phyloP scores from a whole-genome alignment of 225 moss, liverwort and hornwort genomes.

The Climacium dendroides region DNA sequence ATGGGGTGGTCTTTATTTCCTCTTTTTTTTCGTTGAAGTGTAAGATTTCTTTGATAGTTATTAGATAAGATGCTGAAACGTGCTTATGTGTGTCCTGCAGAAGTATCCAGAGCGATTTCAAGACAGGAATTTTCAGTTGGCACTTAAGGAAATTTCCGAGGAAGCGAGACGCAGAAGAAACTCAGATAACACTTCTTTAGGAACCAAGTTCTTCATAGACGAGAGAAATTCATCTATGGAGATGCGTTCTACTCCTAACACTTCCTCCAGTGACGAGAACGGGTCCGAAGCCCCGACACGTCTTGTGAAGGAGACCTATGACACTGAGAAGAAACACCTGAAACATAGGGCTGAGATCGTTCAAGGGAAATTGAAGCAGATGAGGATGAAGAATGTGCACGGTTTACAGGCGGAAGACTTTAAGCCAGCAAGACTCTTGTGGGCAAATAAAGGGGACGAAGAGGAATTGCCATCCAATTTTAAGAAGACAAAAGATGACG shows the following conservation, averaged over 20 bases:
- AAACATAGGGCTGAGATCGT: slow-evolving; percentile 50
- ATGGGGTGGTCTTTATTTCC: not conserved
- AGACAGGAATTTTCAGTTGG: slow-evolving; percentile 22
- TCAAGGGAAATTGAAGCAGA: slow-evolving; percentile 62
- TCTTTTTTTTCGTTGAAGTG: not conserved
- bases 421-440: not conserved
- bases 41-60: not conserved
- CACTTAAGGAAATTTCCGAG: slow-evolving; percentile 37
- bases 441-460: slow-evolving; percentile 14
- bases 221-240: slow-evolving; percentile 39
- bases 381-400: slow-evolving; percentile 47
- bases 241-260: slow-evolving; percentile 10
- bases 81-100: not conserved
- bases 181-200: slow-evolving; percentile 4
- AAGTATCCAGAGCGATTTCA: slow-evolving; percentile 38
- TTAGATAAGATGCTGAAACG: not conserved
- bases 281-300: not conserved
- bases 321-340: slow-evolving; percentile 25
- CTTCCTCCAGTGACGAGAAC: slow-evolving; percentile 31
- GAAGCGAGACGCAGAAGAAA: slow-evolving; percentile 40
- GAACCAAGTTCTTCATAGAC: slow-evolving; percentile 8
- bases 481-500: slow-evolving; percentile 32
- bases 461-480: not conserved
- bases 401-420: slow-evolving; percentile 24
- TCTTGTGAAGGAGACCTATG: slow-evolving; percentile 13